Evolutionary conservation across 2,329 filamentous ascomycete genomes (phyloP), one percentile per base, ranked within the genome.

Genomic region (Chaetomium sp.): DNA sequence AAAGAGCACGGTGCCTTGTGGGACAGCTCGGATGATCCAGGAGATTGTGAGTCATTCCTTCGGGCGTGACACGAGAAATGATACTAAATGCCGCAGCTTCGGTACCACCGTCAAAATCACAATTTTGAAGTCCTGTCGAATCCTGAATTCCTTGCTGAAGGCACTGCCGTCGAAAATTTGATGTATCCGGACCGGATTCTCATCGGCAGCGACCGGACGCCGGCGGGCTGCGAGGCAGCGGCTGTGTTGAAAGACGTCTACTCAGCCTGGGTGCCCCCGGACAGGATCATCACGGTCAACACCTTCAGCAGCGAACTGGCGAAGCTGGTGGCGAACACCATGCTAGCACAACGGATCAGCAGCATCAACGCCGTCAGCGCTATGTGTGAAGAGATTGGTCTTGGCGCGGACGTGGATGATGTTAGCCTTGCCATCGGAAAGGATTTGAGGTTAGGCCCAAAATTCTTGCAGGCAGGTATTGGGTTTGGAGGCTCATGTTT

Each of bases 401-500:
- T 60, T 34, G 62, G 62, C 1, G 62, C 62, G 32, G 62, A 65
- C 60, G 75, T 85, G 36, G 72, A 79, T 52, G 79, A 84, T 61
- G 73, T 86, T 3, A 73, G 79, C 32, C 72, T 74, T 43, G 78
- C 78, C 2, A 72, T 81, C 32, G 82, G 82, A 9, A 68, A 79
- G 19, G 82, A 86, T 65, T 68, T 69, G 2, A 72, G 82, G 14
- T 79, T 86, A 42, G 82, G 82, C 0, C 65, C 73, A 0, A 75
- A 76, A 53, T 81, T 84, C 66, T 71, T 86, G 7, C 79, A 83
- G 65, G 77, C 82, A 1, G 77, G 77, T 5, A 71, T 84, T 9
- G 82, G 83, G 0, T 86, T 85, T 59, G 83, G 82, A n/a, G 82
- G 82, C 0, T 80, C 76, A 6, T 86, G 83, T 64, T 85, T 86